These are phyloP conservation scores for Camellia lanceoleosa DNA, from an alignment of 148 eudicot genomes.

Conservation along the genomic window DNA sequence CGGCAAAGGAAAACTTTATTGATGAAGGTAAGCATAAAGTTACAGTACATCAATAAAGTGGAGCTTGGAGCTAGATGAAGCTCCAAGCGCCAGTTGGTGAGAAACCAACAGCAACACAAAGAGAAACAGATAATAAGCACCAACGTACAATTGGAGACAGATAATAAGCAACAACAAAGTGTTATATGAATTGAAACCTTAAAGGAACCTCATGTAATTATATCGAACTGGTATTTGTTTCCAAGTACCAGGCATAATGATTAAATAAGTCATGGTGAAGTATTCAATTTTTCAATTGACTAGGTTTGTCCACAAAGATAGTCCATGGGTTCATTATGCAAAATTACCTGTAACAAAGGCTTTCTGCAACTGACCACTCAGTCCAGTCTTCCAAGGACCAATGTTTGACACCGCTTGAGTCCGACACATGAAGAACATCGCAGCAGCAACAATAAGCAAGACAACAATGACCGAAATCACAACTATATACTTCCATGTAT, in stretches of 20 bases:
- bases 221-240: neutral
- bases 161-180: no score
- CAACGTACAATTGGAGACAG: no score
- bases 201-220: no score
- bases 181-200: no score
- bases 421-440: conserved; percentile 40
- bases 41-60: no score
- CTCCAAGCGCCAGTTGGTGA: no score
- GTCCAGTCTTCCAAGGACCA: conserved; percentile 87
- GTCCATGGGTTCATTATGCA: neutral
- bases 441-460: conserved; percentile 32
- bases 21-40: no score
- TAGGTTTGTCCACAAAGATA: neutral
- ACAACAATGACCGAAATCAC: conserved; percentile 35
- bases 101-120: no score
- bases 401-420: conserved; percentile 55
- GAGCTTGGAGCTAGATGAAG: no score
- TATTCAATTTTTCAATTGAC: neutral
- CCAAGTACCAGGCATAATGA: neutral
- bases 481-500: conserved; percentile 52
- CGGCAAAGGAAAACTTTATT: no score
- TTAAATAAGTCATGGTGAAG: neutral
- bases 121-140: no score
- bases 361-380: conserved; percentile 96
- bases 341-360: conserved; percentile 83